Evolutionary conservation across 441 rosid species (phyloP).

Genomic region (Populus tomentosa): DNA sequence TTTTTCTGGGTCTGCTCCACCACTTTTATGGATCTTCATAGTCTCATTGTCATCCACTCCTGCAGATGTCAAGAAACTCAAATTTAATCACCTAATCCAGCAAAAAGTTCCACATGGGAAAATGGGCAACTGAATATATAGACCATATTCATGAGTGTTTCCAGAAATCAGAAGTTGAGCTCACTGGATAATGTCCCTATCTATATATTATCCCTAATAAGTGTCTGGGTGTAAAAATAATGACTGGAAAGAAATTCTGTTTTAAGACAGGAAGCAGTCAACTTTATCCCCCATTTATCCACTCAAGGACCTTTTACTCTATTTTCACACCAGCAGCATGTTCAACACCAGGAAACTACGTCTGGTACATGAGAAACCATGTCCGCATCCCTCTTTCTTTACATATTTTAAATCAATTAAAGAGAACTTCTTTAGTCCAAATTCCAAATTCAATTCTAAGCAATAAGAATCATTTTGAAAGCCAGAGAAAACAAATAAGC

Average conservation of each 20-base stretch:
- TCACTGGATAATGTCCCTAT: background rate
- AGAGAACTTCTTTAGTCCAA: background rate
- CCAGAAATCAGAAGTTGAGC: background rate
- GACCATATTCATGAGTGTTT: background rate
- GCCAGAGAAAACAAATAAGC: background rate
- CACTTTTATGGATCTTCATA: slow-evolving; percentile 65
- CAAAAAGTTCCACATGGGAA: background rate
- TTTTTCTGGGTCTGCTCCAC: slow-evolving; percentile 97
- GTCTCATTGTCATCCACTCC: slow-evolving; percentile 83
- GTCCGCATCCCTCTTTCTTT: background rate
- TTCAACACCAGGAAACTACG: background rate
- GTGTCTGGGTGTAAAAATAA: background rate
- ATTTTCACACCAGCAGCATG: background rate
- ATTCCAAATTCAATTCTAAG: background rate
- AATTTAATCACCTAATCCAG: slow-evolving; percentile 8
- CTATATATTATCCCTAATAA: background rate
- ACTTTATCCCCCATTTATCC: background rate
- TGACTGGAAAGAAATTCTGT: background rate
- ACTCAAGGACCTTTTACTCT: background rate
- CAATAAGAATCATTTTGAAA: background rate
- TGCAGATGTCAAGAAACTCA: slow-evolving; percentile 24
- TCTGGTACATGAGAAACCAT: background rate
- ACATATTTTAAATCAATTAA: background rate
- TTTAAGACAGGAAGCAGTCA: background rate
- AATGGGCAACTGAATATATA: background rate